Percentiles rank a stretch among this genome's conserved stretches.
phyloP scores from a whole-genome alignment of 345 rosid species.

The Hibiscus mutabilis region DNA sequence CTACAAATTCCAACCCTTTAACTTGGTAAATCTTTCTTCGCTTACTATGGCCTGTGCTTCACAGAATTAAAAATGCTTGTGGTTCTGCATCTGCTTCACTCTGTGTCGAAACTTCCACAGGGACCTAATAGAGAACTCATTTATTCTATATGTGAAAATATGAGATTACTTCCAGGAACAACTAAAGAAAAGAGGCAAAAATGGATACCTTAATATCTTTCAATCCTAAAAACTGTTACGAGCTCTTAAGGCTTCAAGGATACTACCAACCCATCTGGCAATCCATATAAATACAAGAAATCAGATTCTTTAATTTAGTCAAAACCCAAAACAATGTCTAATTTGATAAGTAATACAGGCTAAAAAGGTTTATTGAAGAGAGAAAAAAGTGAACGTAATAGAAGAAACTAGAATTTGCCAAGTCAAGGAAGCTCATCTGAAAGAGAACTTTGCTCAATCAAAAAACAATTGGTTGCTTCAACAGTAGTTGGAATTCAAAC shows the following conservation, averaged over 20 bases:
- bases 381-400: background rate
- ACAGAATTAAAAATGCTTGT: background rate
- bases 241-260: slow-evolving; percentile 59
- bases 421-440: slow-evolving; percentile 1
- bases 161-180: background rate
- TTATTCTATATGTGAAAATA: background rate
- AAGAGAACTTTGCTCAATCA: background rate
- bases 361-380: background rate
- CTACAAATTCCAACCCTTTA: background rate
- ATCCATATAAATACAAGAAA: slow-evolving; percentile 2
- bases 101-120: background rate
- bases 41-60: background rate
- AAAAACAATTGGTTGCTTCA: too few species aligned
- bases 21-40: background rate
- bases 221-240: slow-evolving; percentile 20
- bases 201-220: slow-evolving; percentile 5
- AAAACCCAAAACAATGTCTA: background rate
- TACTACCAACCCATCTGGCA: slow-evolving; percentile 80
- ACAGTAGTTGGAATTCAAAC: background rate
- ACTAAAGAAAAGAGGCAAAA: background rate
- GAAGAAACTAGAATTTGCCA: background rate
- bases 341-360: background rate
- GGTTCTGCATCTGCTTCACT: slow-evolving; percentile 1
- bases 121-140: background rate
- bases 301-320: background rate